Conservation (phyloP, 2,329 filamentous ascomycete species). For the Cladophialophora bantiana region DNA sequence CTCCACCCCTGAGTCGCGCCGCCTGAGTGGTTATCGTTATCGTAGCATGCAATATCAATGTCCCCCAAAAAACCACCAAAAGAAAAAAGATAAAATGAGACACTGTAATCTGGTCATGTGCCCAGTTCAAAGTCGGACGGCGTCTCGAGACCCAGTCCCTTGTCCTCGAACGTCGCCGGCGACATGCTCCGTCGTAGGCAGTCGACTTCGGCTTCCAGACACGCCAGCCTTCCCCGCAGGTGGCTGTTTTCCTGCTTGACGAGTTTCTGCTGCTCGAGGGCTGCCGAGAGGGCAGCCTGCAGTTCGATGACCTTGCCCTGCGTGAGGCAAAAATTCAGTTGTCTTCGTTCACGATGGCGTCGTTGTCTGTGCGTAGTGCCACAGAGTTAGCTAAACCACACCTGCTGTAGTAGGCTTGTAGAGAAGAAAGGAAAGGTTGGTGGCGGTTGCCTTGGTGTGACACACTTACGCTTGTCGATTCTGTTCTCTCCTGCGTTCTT, state of each 20-base stretch:
- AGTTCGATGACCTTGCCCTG: slow-evolving; percentile 7
- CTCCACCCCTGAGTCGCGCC: background rate
- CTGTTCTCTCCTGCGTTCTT: slow-evolving; percentile 9
- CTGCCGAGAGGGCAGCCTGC: slow-evolving; percentile 1
- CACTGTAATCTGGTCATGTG: background rate
- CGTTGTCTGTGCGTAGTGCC: background rate
- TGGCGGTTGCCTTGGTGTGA: background rate
- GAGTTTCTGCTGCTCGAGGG: slow-evolving; percentile 6
- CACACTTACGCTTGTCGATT: slow-evolving; percentile 4
- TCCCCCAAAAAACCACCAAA: background rate
- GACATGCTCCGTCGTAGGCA: background rate
- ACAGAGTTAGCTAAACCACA: too few relatives aligned
- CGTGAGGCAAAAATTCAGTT: slow-evolving; percentile 7
- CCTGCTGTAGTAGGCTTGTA: too few relatives aligned
- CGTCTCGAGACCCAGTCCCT: background rate
- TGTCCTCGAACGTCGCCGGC: background rate
- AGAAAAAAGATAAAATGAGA: background rate
- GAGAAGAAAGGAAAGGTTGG: background rate
- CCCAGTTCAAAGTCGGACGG: background rate
- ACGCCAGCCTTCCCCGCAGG: background rate
- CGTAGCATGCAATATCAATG: background rate
- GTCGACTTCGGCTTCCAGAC: background rate
- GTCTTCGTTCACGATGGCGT: slow-evolving; percentile 8
- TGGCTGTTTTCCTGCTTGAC: slow-evolving; percentile 10
- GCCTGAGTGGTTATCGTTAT: background rate